Evolutionary conservation across 2,329 filamentous ascomycete genomes (phyloP), one percentile per base, ranked within the genome.

Genomic region (Calonectria crousiana): DNA sequence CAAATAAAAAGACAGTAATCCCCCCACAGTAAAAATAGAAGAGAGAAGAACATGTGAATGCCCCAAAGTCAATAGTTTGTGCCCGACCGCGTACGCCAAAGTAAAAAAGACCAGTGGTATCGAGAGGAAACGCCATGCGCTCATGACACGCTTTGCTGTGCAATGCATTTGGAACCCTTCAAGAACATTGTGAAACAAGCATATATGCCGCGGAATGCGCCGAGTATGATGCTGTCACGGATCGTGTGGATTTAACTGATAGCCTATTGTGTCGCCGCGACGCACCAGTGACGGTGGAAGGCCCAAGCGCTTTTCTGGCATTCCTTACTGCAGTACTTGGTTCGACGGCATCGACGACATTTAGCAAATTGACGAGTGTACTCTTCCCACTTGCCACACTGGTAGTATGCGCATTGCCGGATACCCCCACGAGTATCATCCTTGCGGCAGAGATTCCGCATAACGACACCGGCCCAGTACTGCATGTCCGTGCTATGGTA

Each of bases 271-370:
- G 89, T 87, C 65, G 94, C 94, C 74, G 93, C 93, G 73, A 97
- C 93, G 84, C 97, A 99, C 97, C 97, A 99, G 86, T 98, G 97
- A 75, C 97, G 93, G 84, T 99, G 97, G 86, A 95, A 98, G 34
- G 97, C 95, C 97, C 97, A 99, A 13, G 97, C 97, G 80, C 95
- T 97, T 89, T 98, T 98, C 87, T 99, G 97, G 86, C 97, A 99
- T 85, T 99, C 97, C 86, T 99, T 99, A 90, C 96, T 98, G 92
- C 97, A 99, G 88, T 98, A 98, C 85, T 99, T 99, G 75, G 97
- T 99, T 78, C 97, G 93, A 79, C 97, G 93, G 87, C 97, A 99
- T 77, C 97, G 93, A 78, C 97, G 93, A 87, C 97, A 99, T 87
- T 99, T 99, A 79, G 97, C 97, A 85, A 99, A 99, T 83, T 99